phyloP scores from a whole-genome alignment of 495 filamentous ascomycete genomes.

The Aspergillus coremiiformis region DNA sequence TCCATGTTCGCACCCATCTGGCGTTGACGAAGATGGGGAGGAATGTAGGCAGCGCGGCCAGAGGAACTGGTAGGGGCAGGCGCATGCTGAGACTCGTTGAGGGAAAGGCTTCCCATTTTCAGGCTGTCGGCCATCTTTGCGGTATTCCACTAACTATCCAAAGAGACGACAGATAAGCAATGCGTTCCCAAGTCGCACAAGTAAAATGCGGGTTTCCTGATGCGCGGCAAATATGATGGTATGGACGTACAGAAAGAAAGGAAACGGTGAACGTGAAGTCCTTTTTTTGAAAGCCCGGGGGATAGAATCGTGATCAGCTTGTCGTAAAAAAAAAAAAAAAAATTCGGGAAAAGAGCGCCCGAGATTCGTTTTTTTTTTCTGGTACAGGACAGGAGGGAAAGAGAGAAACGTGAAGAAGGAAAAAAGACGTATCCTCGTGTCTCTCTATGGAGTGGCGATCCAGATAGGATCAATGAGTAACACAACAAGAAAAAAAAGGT shows the following conservation, averaged over 20 bases:
- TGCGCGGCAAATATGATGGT: background rate
- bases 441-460: conserved; percentile 15
- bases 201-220: background rate
- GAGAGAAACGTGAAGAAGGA: conserved; percentile 6
- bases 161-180: conserved; percentile 9
- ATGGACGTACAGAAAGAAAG: conserved; percentile 11
- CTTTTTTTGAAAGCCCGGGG: conserved; percentile 1
- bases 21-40: conserved; percentile 76
- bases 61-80: conserved; percentile 29
- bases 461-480: conserved; percentile 8
- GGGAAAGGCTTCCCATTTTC: conserved; percentile 77
- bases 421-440: conserved; percentile 8
- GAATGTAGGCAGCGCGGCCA: conserved; percentile 81
- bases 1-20: conserved; percentile 43
- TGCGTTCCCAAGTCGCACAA: background rate
- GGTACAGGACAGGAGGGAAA: conserved; percentile 7
- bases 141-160: conserved; percentile 23
- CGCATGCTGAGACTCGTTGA: conserved; percentile 68
- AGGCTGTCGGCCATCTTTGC: conserved; percentile 89
- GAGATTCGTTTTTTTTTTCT: conserved; percentile 9
- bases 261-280: background rate
- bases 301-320: conserved; percentile 5
- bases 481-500: conserved; percentile 5
- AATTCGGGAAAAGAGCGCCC: conserved; percentile 8
- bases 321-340: conserved; percentile 6